phyloP scores from a whole-genome alignment of 1,139 yeast species.

The Hyphopichia khmerensis region DNA sequence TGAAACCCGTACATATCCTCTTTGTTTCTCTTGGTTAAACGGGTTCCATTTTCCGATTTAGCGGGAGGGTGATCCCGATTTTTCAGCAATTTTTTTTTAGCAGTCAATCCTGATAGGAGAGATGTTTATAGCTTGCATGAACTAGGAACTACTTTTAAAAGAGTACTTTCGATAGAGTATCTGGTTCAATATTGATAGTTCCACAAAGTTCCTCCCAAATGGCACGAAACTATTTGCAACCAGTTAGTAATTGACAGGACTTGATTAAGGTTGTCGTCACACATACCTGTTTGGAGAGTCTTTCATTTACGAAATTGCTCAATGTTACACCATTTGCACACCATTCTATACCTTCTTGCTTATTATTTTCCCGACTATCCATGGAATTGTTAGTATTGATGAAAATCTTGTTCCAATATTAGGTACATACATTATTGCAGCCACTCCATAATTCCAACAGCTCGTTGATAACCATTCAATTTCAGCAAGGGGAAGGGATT shows the following conservation, averaged over 20 bases:
- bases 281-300: conserved; percentile 10
- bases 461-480: conserved; percentile 20
- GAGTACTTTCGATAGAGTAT: not conserved
- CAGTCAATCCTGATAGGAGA: not conserved
- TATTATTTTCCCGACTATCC: conserved; percentile 7
- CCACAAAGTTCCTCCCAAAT: conserved; percentile 6
- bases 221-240: conserved; percentile 5
- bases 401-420: too few relatives aligned
- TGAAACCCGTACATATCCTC: not conserved
- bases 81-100: not conserved
- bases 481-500: conserved; percentile 12
- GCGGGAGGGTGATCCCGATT: not conserved
- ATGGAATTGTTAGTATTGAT: too few relatives aligned
- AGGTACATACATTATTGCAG: conserved; percentile 9
- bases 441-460: conserved; percentile 19
- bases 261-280: not conserved
- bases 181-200: not conserved
- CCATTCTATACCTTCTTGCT: conserved; percentile 6
- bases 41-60: not conserved
- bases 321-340: conserved; percentile 8
- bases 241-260: conserved; percentile 5
- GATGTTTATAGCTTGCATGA: not conserved
- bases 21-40: not conserved
- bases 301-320: conserved; percentile 10
- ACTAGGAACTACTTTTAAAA: not conserved